phyloP scores from a whole-genome alignment of 345 rosid species.

The Camelina neglecta region DNA sequence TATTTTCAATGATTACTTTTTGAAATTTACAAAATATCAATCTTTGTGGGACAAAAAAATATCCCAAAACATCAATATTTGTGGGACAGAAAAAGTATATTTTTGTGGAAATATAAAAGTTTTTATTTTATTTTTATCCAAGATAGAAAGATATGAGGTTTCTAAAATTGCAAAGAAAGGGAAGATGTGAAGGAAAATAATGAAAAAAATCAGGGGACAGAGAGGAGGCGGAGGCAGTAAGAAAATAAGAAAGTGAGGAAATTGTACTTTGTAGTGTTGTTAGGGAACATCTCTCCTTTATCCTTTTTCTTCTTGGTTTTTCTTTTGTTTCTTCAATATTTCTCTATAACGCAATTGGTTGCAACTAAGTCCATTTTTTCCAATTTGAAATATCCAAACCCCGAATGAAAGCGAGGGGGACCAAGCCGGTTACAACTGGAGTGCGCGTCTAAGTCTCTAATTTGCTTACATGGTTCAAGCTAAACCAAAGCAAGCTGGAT shows the following conservation, averaged over 20 bases:
- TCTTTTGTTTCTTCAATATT: not conserved
- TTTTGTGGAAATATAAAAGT: not conserved
- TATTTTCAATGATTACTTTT: too few species aligned
- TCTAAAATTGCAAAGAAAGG: not conserved
- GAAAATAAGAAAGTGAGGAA: slow-evolving; percentile 19
- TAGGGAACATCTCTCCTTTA: slow-evolving; percentile 46
- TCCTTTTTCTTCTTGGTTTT: not conserved
- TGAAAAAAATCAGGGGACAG: slow-evolving; percentile 31
- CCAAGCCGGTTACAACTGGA: slow-evolving; percentile 7
- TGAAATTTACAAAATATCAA: too few species aligned
- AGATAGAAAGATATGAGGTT: not conserved
- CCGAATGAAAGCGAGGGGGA: not conserved
- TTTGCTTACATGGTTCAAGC: slow-evolving; percentile 20
- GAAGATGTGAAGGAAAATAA: slow-evolving; percentile 2
- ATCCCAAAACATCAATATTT: too few species aligned
- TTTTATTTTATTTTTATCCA: not conserved
- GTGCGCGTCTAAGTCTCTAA: slow-evolving; percentile 5
- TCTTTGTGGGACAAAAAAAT: too few species aligned
- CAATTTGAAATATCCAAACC: slow-evolving; percentile 1
- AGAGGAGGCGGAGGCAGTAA: slow-evolving; percentile 46
- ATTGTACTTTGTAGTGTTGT: slow-evolving; percentile 37
- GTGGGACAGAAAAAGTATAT: too few species aligned
- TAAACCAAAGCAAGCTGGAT: slow-evolving; percentile 11
- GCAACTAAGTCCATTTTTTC: slow-evolving; percentile 4
- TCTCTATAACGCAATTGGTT: slow-evolving; percentile 1